Evolutionary conservation across 495 filamentous ascomycete genomes (phyloP), one percentile per base, ranked within the genome.

Genomic region (Cercophora scortea): DNA sequence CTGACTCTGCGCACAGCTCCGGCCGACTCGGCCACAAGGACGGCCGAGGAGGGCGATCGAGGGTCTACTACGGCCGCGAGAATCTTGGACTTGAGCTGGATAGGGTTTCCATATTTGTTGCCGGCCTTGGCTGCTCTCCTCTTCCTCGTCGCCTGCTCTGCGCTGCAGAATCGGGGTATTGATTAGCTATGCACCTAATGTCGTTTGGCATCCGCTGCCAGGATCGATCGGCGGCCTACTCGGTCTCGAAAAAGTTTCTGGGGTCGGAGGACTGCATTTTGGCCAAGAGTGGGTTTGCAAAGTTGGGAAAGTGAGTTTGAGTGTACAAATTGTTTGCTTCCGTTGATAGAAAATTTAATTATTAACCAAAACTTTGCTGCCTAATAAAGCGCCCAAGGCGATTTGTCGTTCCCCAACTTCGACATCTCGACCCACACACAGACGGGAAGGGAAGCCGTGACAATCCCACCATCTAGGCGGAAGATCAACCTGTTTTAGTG

Each of bases 161-260:
- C 79, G 61, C 87, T 92, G 56, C 55, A 50, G 5, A 2, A 5
- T 25, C 25, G 25, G 25, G 25, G 25, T n/a, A 5, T 25, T 25
- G 25, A 25, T 25, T 25, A 25, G 25, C 25, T 5, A 5, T 25
- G 25, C 25, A 25, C 25, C 25, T 5, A 25, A 5, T 5, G 25
- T 25, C 5, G 25, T 25, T 25, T 25, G 25, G 2, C 5, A 25
- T 25, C 25, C 25, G 25, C 25, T 25, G 25, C 25, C 25, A 25
- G 25, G 25, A 25, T 25, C 25, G 25, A 25, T 33, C 43, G 15
- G 4, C 43, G 15, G 4, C 79, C 64, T 75, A 89, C 85, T 84
- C 84, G 15, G 90, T 92, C 69, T 97, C 89, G 66, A 97, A 97
- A 77, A 93, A 96, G 61, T 92, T 62, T 12, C 66, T 57, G 8